Evolutionary conservation across 306 rosid species (phyloP).

Genomic region (Glycine latifolia): DNA sequence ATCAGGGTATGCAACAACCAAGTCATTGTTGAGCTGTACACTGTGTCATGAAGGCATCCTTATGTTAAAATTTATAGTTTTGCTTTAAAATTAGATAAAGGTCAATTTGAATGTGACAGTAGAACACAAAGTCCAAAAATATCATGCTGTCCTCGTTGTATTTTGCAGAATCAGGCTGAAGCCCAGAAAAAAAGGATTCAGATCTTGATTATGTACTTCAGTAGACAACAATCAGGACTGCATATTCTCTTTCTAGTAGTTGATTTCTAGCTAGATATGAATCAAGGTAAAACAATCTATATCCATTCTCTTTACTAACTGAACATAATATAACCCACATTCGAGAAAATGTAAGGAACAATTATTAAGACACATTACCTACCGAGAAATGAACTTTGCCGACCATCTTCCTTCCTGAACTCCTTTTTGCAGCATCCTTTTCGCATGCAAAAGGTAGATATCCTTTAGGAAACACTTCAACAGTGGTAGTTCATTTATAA

Average conservation of each 20-base stretch:
- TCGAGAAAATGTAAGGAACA: constrained; percentile 30
- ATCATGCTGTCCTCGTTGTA: constrained; percentile 4
- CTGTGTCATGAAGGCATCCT: constrained; percentile 54
- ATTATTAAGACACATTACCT: constrained; percentile 45
- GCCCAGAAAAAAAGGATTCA: neutral
- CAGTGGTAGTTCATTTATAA: constrained; percentile 5
- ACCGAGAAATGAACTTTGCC: constrained; percentile 94
- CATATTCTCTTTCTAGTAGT: neutral
- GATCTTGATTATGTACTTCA: constrained; percentile 8
- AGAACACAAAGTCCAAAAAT: neutral
- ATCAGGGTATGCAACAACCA: constrained; percentile 87
- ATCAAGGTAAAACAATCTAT: neutral
- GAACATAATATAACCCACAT: neutral
- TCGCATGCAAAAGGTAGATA: constrained; percentile 49
- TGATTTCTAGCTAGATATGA: constrained; percentile 13
- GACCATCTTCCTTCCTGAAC: constrained; percentile 88
- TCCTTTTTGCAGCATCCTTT: constrained; percentile 94
- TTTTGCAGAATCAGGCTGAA: constrained; percentile 1
- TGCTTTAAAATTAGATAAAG: neutral
- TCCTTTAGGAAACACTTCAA: constrained; percentile 48
- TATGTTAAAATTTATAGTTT: constrained; percentile 20
- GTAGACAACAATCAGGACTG: neutral
- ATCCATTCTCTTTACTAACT: constrained; percentile 19
- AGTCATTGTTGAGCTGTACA: constrained; percentile 77
- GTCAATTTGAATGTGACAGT: constrained; percentile 21